Evolutionary conservation across 352 stramenopile genomes (phyloP).

Genomic region (Pythium dissimile): DNA sequence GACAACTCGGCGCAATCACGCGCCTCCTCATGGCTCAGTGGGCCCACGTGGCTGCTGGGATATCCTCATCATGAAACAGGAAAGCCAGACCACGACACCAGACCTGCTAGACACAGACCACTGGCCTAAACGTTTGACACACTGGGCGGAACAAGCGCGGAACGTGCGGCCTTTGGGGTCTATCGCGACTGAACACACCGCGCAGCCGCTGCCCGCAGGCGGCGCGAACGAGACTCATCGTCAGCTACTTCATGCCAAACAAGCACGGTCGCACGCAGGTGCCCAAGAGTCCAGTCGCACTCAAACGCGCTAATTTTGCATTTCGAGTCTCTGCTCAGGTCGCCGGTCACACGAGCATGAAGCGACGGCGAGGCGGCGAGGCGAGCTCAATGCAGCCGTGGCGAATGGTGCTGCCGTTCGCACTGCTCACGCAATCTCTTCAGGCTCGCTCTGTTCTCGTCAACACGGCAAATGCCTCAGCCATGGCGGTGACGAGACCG

Average conservation of each 20-base stretch:
- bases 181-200: background rate
- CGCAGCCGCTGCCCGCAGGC: background rate
- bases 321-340: no score
- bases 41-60: no score
- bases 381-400: background rate
- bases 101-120: no score
- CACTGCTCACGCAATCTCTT: background rate
- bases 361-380: conserved; percentile 12
- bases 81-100: background rate
- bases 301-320: conserved; percentile 7
- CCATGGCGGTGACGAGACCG: conserved; percentile 10
- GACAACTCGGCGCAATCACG: no score
- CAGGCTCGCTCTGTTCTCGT: background rate
- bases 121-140: no score
- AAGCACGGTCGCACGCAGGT: background rate
- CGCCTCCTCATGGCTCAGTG: no score
- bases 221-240: conserved; percentile 14
- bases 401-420: background rate
- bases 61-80: no score
- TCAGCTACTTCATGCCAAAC: conserved; percentile 10
- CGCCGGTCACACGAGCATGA: no score
- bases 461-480: conserved; percentile 9
- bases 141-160: conserved; percentile 7
- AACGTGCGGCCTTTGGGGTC: conserved; percentile 9
- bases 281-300: background rate